Evolutionary conservation across 2,329 filamentous ascomycete genomes (phyloP), one percentile per base, ranked within the genome.

Genomic region (Paraconiothyrium sp.): DNA sequence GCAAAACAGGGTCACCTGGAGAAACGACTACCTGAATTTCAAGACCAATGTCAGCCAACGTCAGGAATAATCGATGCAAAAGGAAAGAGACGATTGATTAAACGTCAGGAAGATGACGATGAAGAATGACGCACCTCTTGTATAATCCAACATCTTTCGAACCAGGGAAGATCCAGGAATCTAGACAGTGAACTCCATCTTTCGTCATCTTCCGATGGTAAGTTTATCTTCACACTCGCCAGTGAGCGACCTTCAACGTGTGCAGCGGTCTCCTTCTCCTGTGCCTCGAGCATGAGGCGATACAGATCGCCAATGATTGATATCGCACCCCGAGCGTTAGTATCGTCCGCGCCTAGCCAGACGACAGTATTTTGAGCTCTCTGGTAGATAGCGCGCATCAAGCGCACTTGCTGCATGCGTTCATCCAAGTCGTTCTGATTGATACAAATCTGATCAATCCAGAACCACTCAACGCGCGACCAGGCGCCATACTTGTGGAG

Each of bases 371-470:
- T 60, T n/a, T 51, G 34, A 14, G 71, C 68, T 34, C 63, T 44
- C 27, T 48, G 55, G 55, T 71, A 72, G 24, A 71, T 67, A 22
- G 43, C 58, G 41, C 61, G 55, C 61, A 72, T 71, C 5, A 68
- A 57, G 16, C 57, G 34, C 9, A 72, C 68, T 41, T 68, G 67
- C n/a, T 64, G 52, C 24, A 59, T 67, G 14, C 63, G 67, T 46
- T 72, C 67, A 5, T 56, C 24, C 5, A 64, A 54, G 47, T 71
- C 58, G 11, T 50, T 54, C 51, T 71, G 68, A 41, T 70, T 63
- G 37, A 72, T 66, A 41, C 63, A 72, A 2, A 70, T 61, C 41
- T 64, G 61, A 57, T 70, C 69, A 46, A 68, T 63, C 69, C 69
- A 72, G 22, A 62, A 57, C 54, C 54, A 57, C 30, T 58, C 24